Base-by-base conservation (phyloP, 2,329 filamentous ascomycete species). In the Fusarium guadeloupense region DNA sequence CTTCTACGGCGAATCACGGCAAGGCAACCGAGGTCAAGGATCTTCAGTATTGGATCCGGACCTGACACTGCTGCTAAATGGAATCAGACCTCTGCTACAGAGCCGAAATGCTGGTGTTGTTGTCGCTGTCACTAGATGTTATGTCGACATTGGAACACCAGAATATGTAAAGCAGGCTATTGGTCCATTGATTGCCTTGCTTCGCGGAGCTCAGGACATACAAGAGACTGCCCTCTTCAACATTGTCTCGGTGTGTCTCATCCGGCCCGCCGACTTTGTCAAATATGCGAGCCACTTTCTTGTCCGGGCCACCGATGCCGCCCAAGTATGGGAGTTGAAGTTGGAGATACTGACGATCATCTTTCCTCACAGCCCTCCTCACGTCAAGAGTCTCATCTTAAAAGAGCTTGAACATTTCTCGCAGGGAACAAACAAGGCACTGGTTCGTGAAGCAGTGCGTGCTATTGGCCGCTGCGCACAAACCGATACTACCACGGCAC, bases 341-440 rank as follows among this genome's bases (percentile, higher is more conserved):
- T 82, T 99, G 21, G 96, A 99, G 74, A 80, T 97, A 5, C 81
- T 98, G 50, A 94, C 95, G 0, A 82, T 99, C 58, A 88, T 98
- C 65, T 99, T 98, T 69, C 93, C 94, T 0, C 85, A 96, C 71
- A 89, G 89, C 63, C 87, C 89, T 6, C 74, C 85, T 9, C 88
- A 92, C 55, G 80, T 90, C 55, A 96, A 97, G 75, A 91, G 90
- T 52, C 83, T 99, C 7, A 92, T 98, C 39, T 83, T 99, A 44
- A 93, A 91, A 64, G 95, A 99, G 73, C 83, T 99, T 6, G 93
- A 97, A 70, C 94, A 98, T 77, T 98, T 98, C 75, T 92, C 91
- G 1, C 86, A 89, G 56, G 88, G 86, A 5, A 81, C 74, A 0
- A 89, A 97, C 72, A 87, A 90, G 59, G 84, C 87, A 1, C 82